A percentile compares a stretch with the other conserved stretches of the same genome.
Conservation (phyloP, 768 basidiomycete genomes). For the Clathrus columnatus region DNA sequence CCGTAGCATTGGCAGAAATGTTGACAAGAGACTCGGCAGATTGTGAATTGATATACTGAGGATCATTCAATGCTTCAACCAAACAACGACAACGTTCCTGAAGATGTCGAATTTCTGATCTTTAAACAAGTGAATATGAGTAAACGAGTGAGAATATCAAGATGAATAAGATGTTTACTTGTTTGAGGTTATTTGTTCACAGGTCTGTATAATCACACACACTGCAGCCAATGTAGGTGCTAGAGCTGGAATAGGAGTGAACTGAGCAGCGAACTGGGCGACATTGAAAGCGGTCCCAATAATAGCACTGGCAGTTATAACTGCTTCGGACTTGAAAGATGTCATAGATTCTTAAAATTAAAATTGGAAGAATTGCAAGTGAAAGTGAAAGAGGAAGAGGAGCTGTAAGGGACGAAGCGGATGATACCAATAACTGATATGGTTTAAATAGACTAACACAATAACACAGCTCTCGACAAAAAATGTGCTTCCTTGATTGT, state of each 20-base stretch:
- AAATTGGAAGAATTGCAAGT: no score
- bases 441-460: no score
- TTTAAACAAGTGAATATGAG: conserved; percentile 15
- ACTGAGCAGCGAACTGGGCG: conserved; percentile 39
- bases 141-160: not conserved
- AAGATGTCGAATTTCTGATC: conserved; percentile 36
- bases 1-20: conserved; percentile 24
- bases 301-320: not conserved
- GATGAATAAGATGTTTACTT: conserved; percentile 25
- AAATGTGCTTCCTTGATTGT: no score
- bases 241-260: conserved; percentile 41
- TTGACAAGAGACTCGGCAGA: conserved; percentile 22
- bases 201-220: conserved; percentile 35
- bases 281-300: conserved; percentile 8
- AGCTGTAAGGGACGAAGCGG: no score
- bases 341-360: no score
- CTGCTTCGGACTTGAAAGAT: no score
- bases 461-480: no score
- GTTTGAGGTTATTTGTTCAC: conserved; percentile 41
- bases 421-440: no score
- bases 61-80: conserved; percentile 30
- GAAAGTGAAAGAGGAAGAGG: no score
- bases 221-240: conserved; percentile 33
- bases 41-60: conserved; percentile 19
- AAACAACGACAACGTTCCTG: conserved; percentile 38